Evolutionary conservation across 2,329 filamentous ascomycete species (phyloP), one percentile per base, ranked within the genome.

Genomic region (Venturia oleaginea): DNA sequence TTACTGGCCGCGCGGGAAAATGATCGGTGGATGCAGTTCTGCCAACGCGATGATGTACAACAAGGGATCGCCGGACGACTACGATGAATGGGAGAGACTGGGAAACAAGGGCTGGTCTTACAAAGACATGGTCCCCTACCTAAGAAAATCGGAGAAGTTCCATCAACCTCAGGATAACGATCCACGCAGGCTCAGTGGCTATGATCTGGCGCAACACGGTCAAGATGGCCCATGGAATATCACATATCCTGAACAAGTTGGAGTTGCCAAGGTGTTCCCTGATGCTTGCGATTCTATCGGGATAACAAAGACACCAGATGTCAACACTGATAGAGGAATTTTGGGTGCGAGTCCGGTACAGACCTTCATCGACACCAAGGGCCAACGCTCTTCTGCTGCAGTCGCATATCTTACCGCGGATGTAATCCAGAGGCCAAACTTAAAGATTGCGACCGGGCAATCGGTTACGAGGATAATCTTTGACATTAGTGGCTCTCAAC

Each of bases 401-500:
- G 66, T 68, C 17, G 67, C 68, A 11, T 69, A 68, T 32, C 42
- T 69, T 34, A 68, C 65, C 1, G 51, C 64, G 19, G 62, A 68
- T 17, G 68, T 69, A 8, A 67, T 67, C 3, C 64, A 60, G n/a
- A 64, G 68, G 32, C 34, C 66, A 27, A 69, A 69, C 48, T 37
- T 69, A 30, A 66, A 62, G 40, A 68, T 68, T 34, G 67, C 67
- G 6, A 68, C 64, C 7, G 67, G 65, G 7, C 66, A 68, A 61
- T 65, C 61, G 10, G 68, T 69, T 8, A 68, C 68, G 2, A 67
- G 65, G 57, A 66, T 68, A 38, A 61, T 69, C 37, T 69, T 69
- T 54, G 67, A 68, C 46, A 66, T 63, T 6, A 65, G 66, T 13
- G 27, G 40, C 13, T 15, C 63, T 6, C 38, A 68, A 32, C 68